Evolutionary conservation across 2,329 filamentous ascomycete genomes (phyloP).

Genomic region (Sclerotinia subarctica): DNA sequence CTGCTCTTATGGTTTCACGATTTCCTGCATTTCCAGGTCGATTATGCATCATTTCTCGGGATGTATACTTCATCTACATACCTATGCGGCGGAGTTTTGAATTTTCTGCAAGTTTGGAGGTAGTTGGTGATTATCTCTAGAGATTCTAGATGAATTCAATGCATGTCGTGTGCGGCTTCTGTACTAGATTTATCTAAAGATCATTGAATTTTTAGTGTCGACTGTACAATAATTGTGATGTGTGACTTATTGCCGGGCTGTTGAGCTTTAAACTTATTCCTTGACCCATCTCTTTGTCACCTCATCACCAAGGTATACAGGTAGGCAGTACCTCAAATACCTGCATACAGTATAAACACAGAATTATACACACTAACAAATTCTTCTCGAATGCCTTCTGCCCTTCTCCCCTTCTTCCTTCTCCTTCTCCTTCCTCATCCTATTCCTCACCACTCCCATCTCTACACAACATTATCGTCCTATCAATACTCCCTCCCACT

Average conservation of each 20-base stretch:
- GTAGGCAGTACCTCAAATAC: too few species aligned
- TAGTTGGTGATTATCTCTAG: not conserved
- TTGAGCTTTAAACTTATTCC: too few species aligned
- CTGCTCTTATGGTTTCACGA: not conserved
- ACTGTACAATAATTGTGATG: not conserved
- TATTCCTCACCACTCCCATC: not conserved
- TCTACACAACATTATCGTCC: not conserved
- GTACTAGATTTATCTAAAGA: not conserved
- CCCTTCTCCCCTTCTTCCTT: too few species aligned
- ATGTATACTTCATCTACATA: not conserved
- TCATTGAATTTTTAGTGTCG: not conserved
- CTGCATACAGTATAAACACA: not conserved
- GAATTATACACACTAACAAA: not conserved
- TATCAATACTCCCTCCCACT: too few species aligned
- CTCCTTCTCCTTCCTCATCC: not conserved
- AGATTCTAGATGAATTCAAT: not conserved
- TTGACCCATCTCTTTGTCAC: too few species aligned
- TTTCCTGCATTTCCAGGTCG: not conserved
- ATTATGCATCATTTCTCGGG: not conserved
- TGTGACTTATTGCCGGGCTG: not conserved
- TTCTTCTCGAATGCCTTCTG: too few species aligned
- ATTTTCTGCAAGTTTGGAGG: not conserved
- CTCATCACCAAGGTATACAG: not conserved
- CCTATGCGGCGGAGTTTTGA: not conserved
- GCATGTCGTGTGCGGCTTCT: not conserved